A percentile compares a stretch with the other conserved stretches of the same genome.
Conservation (phyloP, 75 land plant genomes). For the Selaginella moellendorffii region DNA sequence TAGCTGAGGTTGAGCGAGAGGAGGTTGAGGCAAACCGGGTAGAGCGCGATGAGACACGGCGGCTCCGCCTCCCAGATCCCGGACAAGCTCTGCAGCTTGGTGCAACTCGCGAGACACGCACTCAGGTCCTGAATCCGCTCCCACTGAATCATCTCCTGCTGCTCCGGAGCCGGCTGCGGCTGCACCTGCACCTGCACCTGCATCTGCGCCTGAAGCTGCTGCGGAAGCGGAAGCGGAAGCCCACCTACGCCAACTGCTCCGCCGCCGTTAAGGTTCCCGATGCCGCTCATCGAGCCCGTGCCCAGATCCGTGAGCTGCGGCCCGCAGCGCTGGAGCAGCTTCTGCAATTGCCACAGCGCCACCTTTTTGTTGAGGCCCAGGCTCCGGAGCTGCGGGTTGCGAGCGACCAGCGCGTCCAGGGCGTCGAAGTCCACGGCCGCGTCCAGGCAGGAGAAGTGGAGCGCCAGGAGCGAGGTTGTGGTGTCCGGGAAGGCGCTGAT, state of each 20-base stretch:
- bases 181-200: too few species aligned
- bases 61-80: constrained; percentile 6
- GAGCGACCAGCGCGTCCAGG: background rate
- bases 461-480: background rate
- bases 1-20: background rate
- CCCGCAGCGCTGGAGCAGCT: background rate
- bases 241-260: too few species aligned
- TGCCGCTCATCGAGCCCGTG: background rate
- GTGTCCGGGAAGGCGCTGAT: background rate
- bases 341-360: background rate
- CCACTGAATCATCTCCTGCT: background rate
- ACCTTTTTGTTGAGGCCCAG: background rate
- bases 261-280: too few species aligned
- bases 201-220: too few species aligned
- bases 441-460: background rate
- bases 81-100: background rate
- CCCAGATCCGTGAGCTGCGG: background rate
- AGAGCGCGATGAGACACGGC: background rate
- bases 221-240: too few species aligned
- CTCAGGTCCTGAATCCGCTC: background rate
- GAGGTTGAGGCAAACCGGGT: constrained; percentile 1
- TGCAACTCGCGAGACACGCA: background rate
- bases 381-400: background rate
- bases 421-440: background rate
- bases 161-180: too few species aligned